A percentile compares a stretch with the other conserved stretches of the same genome.
These are phyloP conservation scores for Fraxinus americana DNA, from an alignment of 257 asterid genomes.

Conservation along the genomic window DNA sequence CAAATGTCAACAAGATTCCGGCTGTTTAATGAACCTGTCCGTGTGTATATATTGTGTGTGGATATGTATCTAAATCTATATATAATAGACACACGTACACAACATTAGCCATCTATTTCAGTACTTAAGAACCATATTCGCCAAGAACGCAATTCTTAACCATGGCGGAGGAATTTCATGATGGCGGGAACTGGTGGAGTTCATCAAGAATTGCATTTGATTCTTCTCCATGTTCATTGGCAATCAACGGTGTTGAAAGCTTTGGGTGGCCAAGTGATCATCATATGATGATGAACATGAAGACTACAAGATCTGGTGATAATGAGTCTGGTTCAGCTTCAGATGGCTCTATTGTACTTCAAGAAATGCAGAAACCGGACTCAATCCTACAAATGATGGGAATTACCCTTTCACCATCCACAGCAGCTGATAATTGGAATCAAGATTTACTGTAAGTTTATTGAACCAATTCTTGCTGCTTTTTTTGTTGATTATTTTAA, in stretches of 20 bases:
- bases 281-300: conserved; percentile 30
- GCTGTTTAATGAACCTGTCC: conserved; percentile 37
- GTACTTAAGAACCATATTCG: conserved; percentile 32
- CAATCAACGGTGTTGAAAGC: conserved; percentile 38
- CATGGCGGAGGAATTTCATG: conserved; percentile 67
- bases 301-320: conserved; percentile 35
- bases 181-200: conserved; percentile 64
- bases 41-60: background rate
- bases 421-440: conserved; percentile 41
- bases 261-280: conserved; percentile 49
- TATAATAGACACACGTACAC: conserved; percentile 20
- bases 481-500: background rate
- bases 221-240: conserved; percentile 55
- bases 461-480: background rate
- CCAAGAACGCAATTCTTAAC: background rate
- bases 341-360: conserved; percentile 36
- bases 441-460: conserved; percentile 57
- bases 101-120: conserved; percentile 26
- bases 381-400: conserved; percentile 31
- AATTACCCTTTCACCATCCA: conserved; percentile 29
- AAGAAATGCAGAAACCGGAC: conserved; percentile 24
- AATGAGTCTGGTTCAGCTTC: conserved; percentile 54
- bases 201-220: conserved; percentile 52
- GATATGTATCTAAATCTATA: background rate
- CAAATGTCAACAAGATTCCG: conserved; percentile 48